These are phyloP conservation scores for Xylaria sp. DNA, from an alignment of 2,329 filamentous ascomycete genomes.

Conservation along the genomic window DNA sequence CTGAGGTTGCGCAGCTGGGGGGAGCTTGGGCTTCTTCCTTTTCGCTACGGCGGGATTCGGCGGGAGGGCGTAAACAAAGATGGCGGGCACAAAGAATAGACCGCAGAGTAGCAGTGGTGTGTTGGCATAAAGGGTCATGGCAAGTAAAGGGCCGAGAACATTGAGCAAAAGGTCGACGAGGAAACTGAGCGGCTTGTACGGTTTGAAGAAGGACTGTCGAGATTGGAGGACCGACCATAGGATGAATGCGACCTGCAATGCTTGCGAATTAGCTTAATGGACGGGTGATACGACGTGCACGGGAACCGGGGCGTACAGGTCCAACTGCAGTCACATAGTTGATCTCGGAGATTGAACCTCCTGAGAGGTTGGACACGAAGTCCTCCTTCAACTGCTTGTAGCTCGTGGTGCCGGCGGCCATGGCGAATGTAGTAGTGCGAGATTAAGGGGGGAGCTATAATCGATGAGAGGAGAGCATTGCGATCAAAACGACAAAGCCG, in stretches of 20 bases:
- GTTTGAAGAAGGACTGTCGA: slow-evolving; percentile 83
- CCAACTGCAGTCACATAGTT: slow-evolving; percentile 86
- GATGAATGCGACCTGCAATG: slow-evolving; percentile 76
- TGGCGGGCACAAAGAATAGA: slow-evolving; percentile 77
- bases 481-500: not conserved
- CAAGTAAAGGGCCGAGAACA: slow-evolving; percentile 81
- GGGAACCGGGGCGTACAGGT: slow-evolving; percentile 68
- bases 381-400: slow-evolving; percentile 96
- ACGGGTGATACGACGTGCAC: too few relatives aligned
- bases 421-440: slow-evolving; percentile 27
- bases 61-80: slow-evolving; percentile 68
- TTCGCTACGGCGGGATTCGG: slow-evolving; percentile 54
- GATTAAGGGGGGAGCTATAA: not conserved
- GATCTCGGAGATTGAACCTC: slow-evolving; percentile 85
- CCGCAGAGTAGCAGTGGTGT: slow-evolving; percentile 78
- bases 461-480: slow-evolving; percentile 17
- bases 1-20: slow-evolving; percentile 55
- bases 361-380: slow-evolving; percentile 91
- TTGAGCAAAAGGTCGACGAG: slow-evolving; percentile 89
- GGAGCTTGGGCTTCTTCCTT: slow-evolving; percentile 63
- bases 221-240: slow-evolving; percentile 91
- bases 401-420: slow-evolving; percentile 57
- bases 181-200: slow-evolving; percentile 74
- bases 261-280: slow-evolving; percentile 34
- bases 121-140: slow-evolving; percentile 84